phyloP scores from a whole-genome alignment of 139 green algal genomes.

The Chlamydomonas sphaeroides region DNA sequence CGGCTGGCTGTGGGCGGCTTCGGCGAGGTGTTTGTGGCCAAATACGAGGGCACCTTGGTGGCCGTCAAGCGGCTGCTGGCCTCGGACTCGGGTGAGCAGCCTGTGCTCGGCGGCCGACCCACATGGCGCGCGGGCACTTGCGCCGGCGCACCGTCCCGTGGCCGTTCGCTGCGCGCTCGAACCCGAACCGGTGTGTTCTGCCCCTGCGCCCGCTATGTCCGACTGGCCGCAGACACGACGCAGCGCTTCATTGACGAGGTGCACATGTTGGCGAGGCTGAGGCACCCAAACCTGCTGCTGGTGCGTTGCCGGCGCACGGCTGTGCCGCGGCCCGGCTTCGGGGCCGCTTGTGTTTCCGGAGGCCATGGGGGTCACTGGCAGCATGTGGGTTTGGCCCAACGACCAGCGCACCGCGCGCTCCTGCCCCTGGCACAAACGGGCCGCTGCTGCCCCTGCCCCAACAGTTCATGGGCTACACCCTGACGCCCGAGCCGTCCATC shows the following conservation, averaged over 20 bases:
- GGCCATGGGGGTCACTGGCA: no score
- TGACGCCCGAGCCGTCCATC: slow-evolving; percentile 52
- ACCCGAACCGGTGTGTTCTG: no score
- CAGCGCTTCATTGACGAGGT: slow-evolving; percentile 64
- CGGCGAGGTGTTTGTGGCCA: slow-evolving; percentile 73
- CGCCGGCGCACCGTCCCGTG: no score
- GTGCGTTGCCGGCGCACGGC: neutral
- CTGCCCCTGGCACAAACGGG: no score
- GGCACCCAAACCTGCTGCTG: slow-evolving; percentile 75
- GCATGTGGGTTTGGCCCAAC: no score
- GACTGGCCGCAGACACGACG: slow-evolving; percentile 41
- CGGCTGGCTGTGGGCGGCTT: slow-evolving; percentile 71
- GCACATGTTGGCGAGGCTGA: slow-evolving; percentile 56
- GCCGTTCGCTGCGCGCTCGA: no score
- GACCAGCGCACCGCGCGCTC: no score
- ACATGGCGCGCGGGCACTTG: no score
- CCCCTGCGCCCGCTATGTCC: neutral
- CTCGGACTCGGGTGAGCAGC: slow-evolving; percentile 42
- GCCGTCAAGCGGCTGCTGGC: slow-evolving; percentile 75
- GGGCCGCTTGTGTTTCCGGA: no score
- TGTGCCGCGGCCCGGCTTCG: no score
- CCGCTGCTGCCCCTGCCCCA: neutral
- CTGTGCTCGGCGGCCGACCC: no score
- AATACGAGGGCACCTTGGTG: slow-evolving; percentile 76
- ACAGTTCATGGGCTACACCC: slow-evolving; percentile 69